phyloP scores from a whole-genome alignment of 169 alveolate genomes.

The Eimeria sp. region DNA sequence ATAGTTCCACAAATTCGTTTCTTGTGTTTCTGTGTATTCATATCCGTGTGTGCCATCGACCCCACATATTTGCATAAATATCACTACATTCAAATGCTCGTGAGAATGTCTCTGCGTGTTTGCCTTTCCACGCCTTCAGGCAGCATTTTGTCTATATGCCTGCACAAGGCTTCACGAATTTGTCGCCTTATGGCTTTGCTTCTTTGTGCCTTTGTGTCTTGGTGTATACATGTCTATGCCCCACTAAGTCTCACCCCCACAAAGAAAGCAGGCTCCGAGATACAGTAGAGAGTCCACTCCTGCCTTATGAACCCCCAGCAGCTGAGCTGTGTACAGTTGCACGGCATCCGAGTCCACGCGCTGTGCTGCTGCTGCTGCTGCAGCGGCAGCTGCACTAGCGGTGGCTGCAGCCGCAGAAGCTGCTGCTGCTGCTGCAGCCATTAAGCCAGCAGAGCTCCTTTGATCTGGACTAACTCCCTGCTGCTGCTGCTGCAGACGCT shows the following conservation, averaged over 20 bases:
- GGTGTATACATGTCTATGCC: neutral
- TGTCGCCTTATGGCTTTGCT: neutral
- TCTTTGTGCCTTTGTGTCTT: neutral
- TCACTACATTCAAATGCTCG: neutral
- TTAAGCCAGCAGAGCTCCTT: conserved; percentile 27
- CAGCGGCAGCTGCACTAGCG: conserved; percentile 60
- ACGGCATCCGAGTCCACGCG: conserved; percentile 65
- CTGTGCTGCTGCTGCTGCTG: conserved; percentile 61
- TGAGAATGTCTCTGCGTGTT: neutral
- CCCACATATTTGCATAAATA: neutral
- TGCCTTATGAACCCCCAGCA: conserved; percentile 57
- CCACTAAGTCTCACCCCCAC: conserved; percentile 28
- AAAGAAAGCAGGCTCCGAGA: conserved; percentile 49
- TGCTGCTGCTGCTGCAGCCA: conserved; percentile 72
- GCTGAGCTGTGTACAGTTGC: conserved; percentile 68
- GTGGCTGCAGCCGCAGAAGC: conserved; percentile 73
- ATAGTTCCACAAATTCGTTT: neutral
- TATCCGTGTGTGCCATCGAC: neutral
- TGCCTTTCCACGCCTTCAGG: neutral
- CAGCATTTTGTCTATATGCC: neutral
- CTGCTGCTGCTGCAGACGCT: neutral
- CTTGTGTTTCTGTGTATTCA: neutral
- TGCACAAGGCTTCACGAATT: neutral
- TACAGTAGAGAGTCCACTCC: conserved; percentile 58
- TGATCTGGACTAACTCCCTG: neutral